phyloP scores from a whole-genome alignment of 2,329 filamentous ascomycete genomes.

The Xylaria sp. region DNA sequence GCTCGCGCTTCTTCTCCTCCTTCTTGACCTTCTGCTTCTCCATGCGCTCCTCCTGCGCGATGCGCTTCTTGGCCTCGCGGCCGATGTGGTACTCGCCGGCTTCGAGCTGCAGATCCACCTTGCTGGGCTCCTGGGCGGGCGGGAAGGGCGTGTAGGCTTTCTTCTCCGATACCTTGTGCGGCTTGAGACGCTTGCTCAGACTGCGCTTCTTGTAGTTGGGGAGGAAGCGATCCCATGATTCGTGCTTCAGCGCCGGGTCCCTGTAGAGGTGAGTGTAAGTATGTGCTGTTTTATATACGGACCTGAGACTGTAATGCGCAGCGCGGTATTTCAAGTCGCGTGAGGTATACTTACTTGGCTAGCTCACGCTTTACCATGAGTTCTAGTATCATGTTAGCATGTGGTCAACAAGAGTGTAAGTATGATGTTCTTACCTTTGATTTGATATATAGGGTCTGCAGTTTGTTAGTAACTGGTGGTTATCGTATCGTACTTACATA shows the following conservation, averaged over 20 bases:
- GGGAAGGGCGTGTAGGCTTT: conserved; percentile 97
- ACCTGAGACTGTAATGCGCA: not conserved
- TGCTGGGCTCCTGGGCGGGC: conserved; percentile 95
- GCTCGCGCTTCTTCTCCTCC: conserved; percentile 79
- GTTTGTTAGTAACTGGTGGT: not conserved
- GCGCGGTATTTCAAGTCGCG: not conserved
- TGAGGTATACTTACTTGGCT: conserved; percentile 70
- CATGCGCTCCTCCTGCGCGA: conserved; percentile 69
- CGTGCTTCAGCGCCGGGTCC: conserved; percentile 16
- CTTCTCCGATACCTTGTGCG: conserved; percentile 87
- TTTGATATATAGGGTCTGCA: conserved; percentile 73
- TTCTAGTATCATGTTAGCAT: conserved; percentile 7
- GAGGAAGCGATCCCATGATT: conserved; percentile 53
- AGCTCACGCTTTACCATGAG: conserved; percentile 78
- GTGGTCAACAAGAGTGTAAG: not conserved
- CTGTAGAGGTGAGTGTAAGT: conserved; percentile 3
- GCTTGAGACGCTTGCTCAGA: conserved; percentile 75
- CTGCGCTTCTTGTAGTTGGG: conserved; percentile 96
- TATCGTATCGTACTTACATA: not conserved
- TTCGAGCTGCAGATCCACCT: conserved; percentile 96
- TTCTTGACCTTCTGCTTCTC: conserved; percentile 84
- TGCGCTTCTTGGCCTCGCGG: conserved; percentile 86
- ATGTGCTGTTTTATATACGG: not conserved
- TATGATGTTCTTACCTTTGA: conserved; percentile 27
- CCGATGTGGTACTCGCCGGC: conserved; percentile 93